Evolutionary conservation across 371 early-diverging fungal species (phyloP).

Genomic region (Mortierella sp.): DNA sequence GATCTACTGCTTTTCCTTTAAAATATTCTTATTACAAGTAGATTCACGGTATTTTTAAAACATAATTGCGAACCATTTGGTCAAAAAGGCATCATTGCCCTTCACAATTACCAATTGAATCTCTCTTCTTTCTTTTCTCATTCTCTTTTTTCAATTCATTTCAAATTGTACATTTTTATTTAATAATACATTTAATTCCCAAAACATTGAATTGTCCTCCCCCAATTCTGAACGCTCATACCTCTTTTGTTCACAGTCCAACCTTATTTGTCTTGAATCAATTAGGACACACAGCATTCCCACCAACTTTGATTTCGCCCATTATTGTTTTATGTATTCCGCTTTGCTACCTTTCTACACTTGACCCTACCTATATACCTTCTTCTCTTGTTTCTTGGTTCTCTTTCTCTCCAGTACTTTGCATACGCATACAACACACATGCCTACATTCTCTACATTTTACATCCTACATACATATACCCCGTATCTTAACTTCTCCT

Average conservation of each 20-base stretch:
- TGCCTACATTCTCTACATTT: not conserved
- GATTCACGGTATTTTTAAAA: too few species aligned
- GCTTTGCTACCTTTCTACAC: not conserved
- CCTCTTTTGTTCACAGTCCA: too few species aligned
- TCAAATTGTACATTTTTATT: too few species aligned
- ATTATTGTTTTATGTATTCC: not conserved
- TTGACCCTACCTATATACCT: not conserved
- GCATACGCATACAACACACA: not conserved
- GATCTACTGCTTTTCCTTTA: not conserved
- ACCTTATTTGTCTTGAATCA: not conserved
- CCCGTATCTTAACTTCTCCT: not conserved
- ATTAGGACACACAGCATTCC: not conserved
- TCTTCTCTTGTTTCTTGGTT: not conserved
- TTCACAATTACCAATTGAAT: too few species aligned
- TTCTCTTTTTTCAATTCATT: not conserved
- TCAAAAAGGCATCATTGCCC: too few species aligned
- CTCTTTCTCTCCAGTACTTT: not conserved
- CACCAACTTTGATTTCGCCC: not conserved
- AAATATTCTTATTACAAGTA: not conserved
- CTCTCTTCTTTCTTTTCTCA: not conserved
- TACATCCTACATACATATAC: not conserved
- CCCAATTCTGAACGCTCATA: too few species aligned
- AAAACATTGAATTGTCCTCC: too few species aligned
- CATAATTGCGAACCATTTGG: too few species aligned
- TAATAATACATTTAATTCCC: too few species aligned